phyloP scores from a whole-genome alignment of 2,329 filamentous ascomycete genomes.

The Diaporthe destruens region DNA sequence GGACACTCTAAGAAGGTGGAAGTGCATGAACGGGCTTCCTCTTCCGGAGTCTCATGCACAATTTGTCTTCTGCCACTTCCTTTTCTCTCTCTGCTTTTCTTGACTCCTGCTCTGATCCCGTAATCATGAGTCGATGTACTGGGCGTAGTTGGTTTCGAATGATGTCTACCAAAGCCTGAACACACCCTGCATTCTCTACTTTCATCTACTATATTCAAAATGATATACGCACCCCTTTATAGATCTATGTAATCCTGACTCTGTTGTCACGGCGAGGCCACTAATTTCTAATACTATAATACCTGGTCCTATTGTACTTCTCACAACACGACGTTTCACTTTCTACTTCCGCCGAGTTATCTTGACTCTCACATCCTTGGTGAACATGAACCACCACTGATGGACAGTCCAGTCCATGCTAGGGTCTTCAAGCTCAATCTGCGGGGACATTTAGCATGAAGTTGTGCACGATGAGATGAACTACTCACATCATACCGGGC shows the following conservation, averaged over 20 bases:
- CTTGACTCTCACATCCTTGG: neutral
- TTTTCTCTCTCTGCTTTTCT: neutral
- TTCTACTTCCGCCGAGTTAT: neutral
- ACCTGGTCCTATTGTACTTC: no score
- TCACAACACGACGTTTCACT: neutral
- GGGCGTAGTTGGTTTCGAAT: neutral
- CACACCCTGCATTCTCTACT: no score
- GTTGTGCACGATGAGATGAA: neutral
- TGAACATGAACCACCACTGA: constrained; percentile 12
- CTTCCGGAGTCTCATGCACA: neutral
- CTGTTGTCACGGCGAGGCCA: neutral
- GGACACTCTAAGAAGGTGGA: neutral
- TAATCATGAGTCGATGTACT: neutral
- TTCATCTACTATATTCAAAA: neutral
- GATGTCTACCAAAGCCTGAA: neutral
- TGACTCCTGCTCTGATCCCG: neutral
- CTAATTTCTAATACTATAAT: neutral
- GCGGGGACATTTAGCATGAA: neutral
- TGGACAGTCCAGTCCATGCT: constrained; percentile 1
- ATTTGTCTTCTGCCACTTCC: neutral
- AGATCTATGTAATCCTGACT: neutral
- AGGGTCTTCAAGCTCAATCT: constrained; percentile 14
- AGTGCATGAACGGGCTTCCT: neutral
- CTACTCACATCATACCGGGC: constrained; percentile 33
- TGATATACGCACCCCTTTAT: neutral